phyloP scores from a whole-genome alignment of 352 stramenopile genomes.

The Peronospora tabacina region DNA sequence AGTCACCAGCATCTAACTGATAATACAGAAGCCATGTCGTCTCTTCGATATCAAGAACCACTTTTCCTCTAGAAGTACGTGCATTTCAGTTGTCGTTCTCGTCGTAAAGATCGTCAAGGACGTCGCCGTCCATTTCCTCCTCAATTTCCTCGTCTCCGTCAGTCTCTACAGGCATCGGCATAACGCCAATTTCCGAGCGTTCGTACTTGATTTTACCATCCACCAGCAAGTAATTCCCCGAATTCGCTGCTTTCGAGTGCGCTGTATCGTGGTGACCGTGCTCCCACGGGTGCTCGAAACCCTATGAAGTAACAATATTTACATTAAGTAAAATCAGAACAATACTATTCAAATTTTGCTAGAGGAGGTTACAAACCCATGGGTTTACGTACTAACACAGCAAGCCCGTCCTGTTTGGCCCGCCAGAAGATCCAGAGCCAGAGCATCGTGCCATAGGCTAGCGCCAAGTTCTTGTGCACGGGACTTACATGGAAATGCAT shows the following conservation, averaged over 20 bases:
- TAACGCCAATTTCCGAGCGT: slow-evolving; percentile 55
- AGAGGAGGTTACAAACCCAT: background rate
- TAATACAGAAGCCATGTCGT: background rate
- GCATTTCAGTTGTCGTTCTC: slow-evolving; percentile 24
- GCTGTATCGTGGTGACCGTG: slow-evolving; percentile 47
- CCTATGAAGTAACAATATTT: slow-evolving; percentile 29
- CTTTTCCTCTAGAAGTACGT: background rate
- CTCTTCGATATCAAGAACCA: slow-evolving; percentile 3
- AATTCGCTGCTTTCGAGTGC: slow-evolving; percentile 33
- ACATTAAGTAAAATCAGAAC: background rate
- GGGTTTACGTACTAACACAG: slow-evolving; percentile 44
- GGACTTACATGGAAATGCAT: slow-evolving; percentile 87
- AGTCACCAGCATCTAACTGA: background rate
- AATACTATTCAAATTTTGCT: too few species aligned
- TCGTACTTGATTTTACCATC: slow-evolving; percentile 56
- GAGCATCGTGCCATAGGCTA: slow-evolving; percentile 84
- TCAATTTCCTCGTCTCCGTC: slow-evolving; percentile 32
- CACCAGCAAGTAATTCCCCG: slow-evolving; percentile 30
- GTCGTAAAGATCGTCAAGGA: slow-evolving; percentile 24
- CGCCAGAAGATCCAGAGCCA: slow-evolving; percentile 89
- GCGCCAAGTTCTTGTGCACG: slow-evolving; percentile 81
- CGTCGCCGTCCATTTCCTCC: slow-evolving; percentile 3
- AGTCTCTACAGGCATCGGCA: slow-evolving; percentile 47
- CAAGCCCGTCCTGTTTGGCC: slow-evolving; percentile 81
- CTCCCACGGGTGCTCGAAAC: slow-evolving; percentile 84